Base-by-base conservation (phyloP, 1,139 yeast species). In the Yamadazyma buinensis region DNA sequence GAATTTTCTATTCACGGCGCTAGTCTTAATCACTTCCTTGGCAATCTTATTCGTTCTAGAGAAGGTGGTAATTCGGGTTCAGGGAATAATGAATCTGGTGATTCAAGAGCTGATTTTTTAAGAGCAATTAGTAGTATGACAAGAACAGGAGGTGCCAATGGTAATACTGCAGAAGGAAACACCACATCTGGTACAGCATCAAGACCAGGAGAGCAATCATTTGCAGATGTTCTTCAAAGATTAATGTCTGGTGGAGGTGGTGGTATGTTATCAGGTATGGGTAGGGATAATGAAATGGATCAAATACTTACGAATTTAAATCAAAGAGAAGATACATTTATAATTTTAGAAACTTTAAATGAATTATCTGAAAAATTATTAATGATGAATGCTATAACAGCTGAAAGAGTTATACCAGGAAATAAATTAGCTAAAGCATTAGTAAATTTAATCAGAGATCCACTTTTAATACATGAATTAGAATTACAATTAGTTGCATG, bases 401-500 rank as follows among this genome's bases (percentile, higher is more conserved):
- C 84, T 0, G 88, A 81, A 41, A 61, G 87, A 28, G 55, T 67
- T 7, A 66, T 90, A 10, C 94, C 95, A 0, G 68, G 83, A 0
- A 71, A 67, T 33, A 69, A 67, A 32, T 55, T 86, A 15, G 67
- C 86, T 0, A 65, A 63, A 26, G 72, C 74, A 19, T 59, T 90
- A 32, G 75, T 84, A 2, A 59, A 60, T 5, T 70, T 88, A 9
- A 62, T 92, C 60, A 65, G 67, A 15, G 80, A 78, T 39, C 80
- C 84, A 0, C 37, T 52, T 3, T 68, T 80, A 36, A 73, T 71
- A 19, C 86, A 79, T 15, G 84, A 83, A 45, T 64, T 86, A 31
- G 97, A 92, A 51, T 56, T 90, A 25, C 92, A 85, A 53, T 61
- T 92, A 29, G 82, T 85, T 33, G 84, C 95, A 0, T 86, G 95